Conservation (phyloP, 169 alveolate species). For the Toxoplasma gondii region DNA sequence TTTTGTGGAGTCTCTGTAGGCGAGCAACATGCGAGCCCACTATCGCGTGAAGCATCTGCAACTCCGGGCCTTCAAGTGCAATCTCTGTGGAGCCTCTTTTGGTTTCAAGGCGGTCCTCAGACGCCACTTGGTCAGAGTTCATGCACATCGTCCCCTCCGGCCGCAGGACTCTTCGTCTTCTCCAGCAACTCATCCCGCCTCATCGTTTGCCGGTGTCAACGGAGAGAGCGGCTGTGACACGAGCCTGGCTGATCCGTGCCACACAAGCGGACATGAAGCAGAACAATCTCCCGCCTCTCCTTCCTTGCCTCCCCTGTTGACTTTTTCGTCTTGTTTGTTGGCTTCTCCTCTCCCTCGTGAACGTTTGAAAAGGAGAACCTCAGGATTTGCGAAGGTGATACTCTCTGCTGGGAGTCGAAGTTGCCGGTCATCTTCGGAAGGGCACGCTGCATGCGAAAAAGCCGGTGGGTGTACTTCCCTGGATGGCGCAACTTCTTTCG, state of each 20-base stretch:
- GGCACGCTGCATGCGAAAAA: too few relatives aligned
- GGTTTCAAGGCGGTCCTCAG: constrained; percentile 47
- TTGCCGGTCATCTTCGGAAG: too few relatives aligned
- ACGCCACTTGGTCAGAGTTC: constrained; percentile 9
- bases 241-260: background rate
- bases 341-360: background rate
- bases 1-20: background rate
- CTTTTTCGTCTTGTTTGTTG: background rate
- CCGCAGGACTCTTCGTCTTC: background rate
- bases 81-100: background rate
- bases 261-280: background rate
- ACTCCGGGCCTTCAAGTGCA: background rate
- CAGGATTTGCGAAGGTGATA: too few relatives aligned
- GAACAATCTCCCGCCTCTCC: background rate
- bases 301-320: background rate
- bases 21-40: constrained; percentile 46
- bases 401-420: too few relatives aligned
- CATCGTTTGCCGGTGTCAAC: background rate
- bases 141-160: background rate
- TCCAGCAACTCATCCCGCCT: background rate
- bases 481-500: too few relatives aligned
- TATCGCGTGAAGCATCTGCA: constrained; percentile 39
- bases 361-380: too few relatives aligned
- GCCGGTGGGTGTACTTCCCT: too few relatives aligned
- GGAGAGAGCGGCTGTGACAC: background rate